Conservation (phyloP, 192 early-diverging fungal species). For the Dimargaris cristalligena region DNA sequence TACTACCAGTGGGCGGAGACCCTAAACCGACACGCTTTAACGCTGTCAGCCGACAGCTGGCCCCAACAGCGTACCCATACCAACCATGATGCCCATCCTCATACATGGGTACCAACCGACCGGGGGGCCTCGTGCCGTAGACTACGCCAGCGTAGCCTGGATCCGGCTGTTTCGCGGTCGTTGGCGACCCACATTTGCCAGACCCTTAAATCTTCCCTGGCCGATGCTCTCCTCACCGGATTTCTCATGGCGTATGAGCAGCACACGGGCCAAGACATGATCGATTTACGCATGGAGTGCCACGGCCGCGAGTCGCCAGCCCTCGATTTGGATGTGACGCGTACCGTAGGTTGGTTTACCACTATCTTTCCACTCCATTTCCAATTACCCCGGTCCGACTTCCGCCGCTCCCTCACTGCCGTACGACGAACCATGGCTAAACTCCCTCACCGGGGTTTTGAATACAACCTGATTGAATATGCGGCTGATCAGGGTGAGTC, state of each 20-base stretch:
- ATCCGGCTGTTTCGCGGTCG: neutral
- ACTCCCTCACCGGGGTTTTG: neutral
- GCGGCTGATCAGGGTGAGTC: neutral
- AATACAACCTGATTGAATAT: neutral
- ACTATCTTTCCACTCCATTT: neutral
- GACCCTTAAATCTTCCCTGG: neutral
- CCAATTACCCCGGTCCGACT: neutral
- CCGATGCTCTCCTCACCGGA: neutral
- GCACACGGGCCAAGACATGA: neutral
- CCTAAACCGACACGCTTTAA: neutral
- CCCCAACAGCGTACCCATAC: neutral
- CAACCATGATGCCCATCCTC: too few relatives aligned
- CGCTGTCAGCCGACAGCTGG: neutral
- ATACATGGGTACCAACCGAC: too few relatives aligned
- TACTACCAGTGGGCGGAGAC: neutral
- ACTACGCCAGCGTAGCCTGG: neutral
- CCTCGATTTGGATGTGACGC: neutral
- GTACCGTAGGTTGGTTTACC: neutral
- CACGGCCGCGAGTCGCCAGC: neutral
- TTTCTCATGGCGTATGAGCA: neutral
- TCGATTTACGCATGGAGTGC: neutral
- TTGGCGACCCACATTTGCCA: neutral
- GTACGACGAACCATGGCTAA: neutral
- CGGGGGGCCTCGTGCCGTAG: neutral
- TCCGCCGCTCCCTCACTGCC: neutral